A percentile compares a stretch with the other conserved stretches of the same genome.
Conservation (phyloP, 495 filamentous ascomycete genomes). For the Endocarpon pusillum region DNA sequence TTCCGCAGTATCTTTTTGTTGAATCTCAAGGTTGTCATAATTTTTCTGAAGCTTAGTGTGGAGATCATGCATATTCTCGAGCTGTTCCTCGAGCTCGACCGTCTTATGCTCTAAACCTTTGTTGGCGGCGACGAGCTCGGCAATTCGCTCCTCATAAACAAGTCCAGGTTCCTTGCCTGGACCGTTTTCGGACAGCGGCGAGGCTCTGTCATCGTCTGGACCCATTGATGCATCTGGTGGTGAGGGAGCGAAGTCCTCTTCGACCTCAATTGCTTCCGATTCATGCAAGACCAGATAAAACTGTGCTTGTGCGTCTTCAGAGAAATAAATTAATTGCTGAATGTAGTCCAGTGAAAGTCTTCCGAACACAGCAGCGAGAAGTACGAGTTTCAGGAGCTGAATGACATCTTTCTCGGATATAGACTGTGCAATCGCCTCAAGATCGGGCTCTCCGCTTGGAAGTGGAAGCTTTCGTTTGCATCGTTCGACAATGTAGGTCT, state of each 20-base stretch:
- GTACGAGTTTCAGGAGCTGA: slow-evolving; percentile 46
- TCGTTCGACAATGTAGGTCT: slow-evolving; percentile 46
- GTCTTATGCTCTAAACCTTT: slow-evolving; percentile 35
- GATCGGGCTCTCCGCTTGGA: slow-evolving; percentile 34
- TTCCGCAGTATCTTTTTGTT: slow-evolving; percentile 30
- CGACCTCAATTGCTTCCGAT: slow-evolving; percentile 25
- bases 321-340: slow-evolving; percentile 30
- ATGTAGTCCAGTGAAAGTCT: slow-evolving; percentile 38
- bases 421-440: slow-evolving; percentile 40
- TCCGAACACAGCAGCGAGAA: slow-evolving; percentile 43
- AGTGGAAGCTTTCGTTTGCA: slow-evolving; percentile 30
- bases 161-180: slow-evolving; percentile 29
- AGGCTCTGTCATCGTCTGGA: slow-evolving; percentile 20
- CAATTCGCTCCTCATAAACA: slow-evolving; percentile 35
- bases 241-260: no score
- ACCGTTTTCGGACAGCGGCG: slow-evolving; percentile 9
- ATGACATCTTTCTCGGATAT: slow-evolving; percentile 23
- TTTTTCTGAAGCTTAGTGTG: slow-evolving; percentile 40
- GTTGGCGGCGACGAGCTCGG: slow-evolving; percentile 32
- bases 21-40: slow-evolving; percentile 32
- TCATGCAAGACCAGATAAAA: slow-evolving; percentile 34
- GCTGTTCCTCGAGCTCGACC: slow-evolving; percentile 31
- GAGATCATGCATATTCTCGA: slow-evolving; percentile 36
- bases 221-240: no score
- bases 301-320: slow-evolving; percentile 25